Base-by-base conservation (phyloP, 2,329 filamentous ascomycete species). In the Colletotrichum nymphaeae region DNA sequence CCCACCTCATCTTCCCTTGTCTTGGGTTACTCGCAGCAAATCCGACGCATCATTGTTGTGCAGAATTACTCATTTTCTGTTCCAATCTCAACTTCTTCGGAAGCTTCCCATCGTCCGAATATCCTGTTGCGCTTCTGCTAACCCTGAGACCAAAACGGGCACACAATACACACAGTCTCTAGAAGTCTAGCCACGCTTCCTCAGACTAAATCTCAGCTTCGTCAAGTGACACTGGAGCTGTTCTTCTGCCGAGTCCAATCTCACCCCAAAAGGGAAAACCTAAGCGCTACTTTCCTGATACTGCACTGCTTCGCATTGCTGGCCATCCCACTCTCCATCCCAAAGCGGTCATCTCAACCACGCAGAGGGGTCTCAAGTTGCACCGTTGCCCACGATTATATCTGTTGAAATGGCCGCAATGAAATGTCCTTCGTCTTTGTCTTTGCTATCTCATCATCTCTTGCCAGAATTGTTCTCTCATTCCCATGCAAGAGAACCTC, bases 181-280 rank as follows among this genome's bases (percentile, higher is more conserved):
- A 16, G 11, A 12, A 12, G 22, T 53, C 1, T 46, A 24, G 37
- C 42, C 37, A 26, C 57, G 4, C 28, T 72, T 63, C 37, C 4
- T 59, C 65, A 49, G 53, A 53, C 32, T 19, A 49, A 63, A 52
- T 35, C 2, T 68, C 46, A 14, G 16, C 16, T 24, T 56, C 37
- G 62, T 70, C 69, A 62, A 68, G 49, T 58, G 57, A 58, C 57
- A 8, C 28, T 35, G 22, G 42, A 49, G 42, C 42, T 28, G 83
- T 66, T 74, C 74, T 12, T 63, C 71, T 30, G 56, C 58, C 19
- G 55, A 28, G 49, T 42, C 22, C 42, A 49, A 49, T 49, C 1
- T n/a, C 32, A 37, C 24, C 66, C 49, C 26, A 35, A 65, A 65
- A 16, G 5, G 59, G 70, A 65, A 73, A 65, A 26, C 30, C 28